These are phyloP conservation scores for Phytophthora constricta DNA, from an alignment of 352 stramenopile genomes.

Conservation along the genomic window DNA sequence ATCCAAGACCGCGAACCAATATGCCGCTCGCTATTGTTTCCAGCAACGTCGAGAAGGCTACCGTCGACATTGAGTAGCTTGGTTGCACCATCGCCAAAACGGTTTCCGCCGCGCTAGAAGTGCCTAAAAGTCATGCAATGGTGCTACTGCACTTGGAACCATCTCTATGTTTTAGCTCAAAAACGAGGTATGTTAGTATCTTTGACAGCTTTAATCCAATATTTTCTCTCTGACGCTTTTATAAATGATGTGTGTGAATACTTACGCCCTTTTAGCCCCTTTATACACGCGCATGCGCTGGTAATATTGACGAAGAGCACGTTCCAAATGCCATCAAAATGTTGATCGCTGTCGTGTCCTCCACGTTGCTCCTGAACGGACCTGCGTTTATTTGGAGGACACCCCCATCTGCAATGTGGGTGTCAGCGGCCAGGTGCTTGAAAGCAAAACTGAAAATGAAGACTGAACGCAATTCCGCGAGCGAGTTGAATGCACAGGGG, in stretches of 20 bases:
- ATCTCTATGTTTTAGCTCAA: conserved; percentile 42
- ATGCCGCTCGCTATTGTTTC: conserved; percentile 56
- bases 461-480: not conserved
- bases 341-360: conserved; percentile 35
- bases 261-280: conserved; percentile 43
- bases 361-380: conserved; percentile 33
- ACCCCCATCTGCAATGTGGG: conserved; percentile 43
- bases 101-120: conserved; percentile 39
- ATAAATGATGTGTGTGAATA: not conserved
- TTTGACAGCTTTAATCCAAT: too few species aligned
- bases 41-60: conserved; percentile 47
- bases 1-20: conserved; percentile 1
- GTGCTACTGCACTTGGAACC: conserved; percentile 48
- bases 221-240: not conserved
- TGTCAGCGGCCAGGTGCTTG: not conserved
- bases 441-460: too few species aligned
- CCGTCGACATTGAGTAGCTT: conserved; percentile 35
- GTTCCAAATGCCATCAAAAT: conserved; percentile 39
- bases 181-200: conserved; percentile 32
- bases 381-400: conserved; percentile 53
- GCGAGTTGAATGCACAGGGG: not conserved
- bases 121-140: conserved; percentile 47
- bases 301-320: conserved; percentile 37
- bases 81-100: conserved; percentile 49
- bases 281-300: conserved; percentile 49